Evolutionary conservation across 179 eudicot species (phyloP).

Genomic region (Spinacia oleracea): DNA sequence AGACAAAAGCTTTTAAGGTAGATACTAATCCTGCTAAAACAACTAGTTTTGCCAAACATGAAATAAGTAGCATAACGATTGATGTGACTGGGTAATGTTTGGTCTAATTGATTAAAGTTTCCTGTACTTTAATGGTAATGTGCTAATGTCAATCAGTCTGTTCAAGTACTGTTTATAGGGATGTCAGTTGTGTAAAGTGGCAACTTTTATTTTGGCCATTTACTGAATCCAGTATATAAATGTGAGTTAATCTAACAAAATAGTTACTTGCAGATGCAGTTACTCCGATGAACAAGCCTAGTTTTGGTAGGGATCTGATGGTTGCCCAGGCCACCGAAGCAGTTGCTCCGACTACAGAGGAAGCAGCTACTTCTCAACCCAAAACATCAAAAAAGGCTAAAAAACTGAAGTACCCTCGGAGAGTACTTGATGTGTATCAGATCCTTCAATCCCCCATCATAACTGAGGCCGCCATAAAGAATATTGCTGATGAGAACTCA

Average conservation of each 20-base stretch:
- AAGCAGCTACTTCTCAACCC: slow-evolving; percentile 10
- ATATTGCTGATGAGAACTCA: slow-evolving; percentile 33
- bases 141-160: neutral
- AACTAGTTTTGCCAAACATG: too few species aligned
- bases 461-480: slow-evolving; percentile 38
- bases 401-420: slow-evolving; percentile 25
- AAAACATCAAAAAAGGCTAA: slow-evolving; percentile 23
- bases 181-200: neutral
- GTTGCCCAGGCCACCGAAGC: slow-evolving; percentile 33
- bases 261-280: slow-evolving; percentile 15
- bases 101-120: too few species aligned
- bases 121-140: too few species aligned
- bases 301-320: slow-evolving; percentile 15
- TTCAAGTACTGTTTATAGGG: neutral
- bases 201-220: neutral
- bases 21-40: too few species aligned
- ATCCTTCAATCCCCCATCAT: slow-evolving; percentile 33
- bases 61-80: too few species aligned
- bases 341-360: slow-evolving; percentile 28
- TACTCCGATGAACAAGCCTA: slow-evolving; percentile 17
- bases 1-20: too few species aligned
- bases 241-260: neutral
- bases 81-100: too few species aligned
- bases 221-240: neutral
- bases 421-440: slow-evolving; percentile 28